These are phyloP conservation scores for Boletus tylopilopsis DNA, from an alignment of 768 basidiomycete genomes.

Conservation along the genomic window DNA sequence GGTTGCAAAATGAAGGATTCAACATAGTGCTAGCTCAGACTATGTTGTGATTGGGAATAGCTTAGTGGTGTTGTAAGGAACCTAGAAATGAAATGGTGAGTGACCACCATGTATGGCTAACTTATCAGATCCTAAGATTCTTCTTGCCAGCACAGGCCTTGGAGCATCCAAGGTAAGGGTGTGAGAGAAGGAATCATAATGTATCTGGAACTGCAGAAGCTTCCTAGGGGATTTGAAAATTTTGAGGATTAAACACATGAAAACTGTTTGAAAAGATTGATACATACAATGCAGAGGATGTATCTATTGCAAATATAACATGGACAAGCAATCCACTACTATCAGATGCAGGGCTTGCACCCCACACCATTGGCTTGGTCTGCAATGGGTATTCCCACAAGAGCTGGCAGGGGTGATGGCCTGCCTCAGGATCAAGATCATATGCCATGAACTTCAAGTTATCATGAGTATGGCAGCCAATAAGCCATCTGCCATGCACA, in stretches of 20 bases:
- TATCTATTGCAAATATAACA: neutral
- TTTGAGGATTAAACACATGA: no score
- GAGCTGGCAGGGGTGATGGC: neutral
- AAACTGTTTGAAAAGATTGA: no score
- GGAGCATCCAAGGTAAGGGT: neutral
- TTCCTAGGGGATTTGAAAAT: neutral
- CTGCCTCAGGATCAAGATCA: neutral
- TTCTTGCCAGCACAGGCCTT: neutral
- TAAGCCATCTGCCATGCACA: neutral
- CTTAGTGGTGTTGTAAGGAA: constrained; percentile 89
- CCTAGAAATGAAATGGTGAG: constrained; percentile 39
- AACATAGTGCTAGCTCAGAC: constrained; percentile 91
- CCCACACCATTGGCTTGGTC: neutral
- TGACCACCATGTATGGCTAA: neutral
- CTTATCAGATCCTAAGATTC: no score
- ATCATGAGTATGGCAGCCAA: neutral
- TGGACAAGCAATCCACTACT: neutral
- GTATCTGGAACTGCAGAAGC: neutral
- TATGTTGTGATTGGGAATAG: constrained; percentile 95
- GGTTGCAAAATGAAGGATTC: constrained; percentile 89
- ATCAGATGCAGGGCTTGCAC: neutral
- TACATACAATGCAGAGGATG: no score
- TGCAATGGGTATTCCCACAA: neutral
- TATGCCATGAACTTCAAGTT: neutral
- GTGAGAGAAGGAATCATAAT: neutral